Percentiles rank a stretch among this genome's conserved stretches.
Conservation (phyloP, 306 rosid species). For the Sicyos edulis region DNA sequence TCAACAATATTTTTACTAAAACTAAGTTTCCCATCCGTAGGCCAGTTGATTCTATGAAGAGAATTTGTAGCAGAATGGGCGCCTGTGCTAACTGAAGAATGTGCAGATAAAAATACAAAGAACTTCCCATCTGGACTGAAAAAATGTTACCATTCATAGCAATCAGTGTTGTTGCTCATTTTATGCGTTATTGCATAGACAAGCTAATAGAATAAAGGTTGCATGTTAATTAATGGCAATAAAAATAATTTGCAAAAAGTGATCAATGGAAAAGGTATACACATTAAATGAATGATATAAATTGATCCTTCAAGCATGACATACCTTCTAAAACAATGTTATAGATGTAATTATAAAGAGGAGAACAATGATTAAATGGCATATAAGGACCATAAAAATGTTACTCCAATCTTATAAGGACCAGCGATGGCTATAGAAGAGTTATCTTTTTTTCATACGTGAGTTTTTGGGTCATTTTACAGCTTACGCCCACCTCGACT, state of each 20-base stretch:
- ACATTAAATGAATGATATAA: background rate
- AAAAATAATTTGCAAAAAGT: background rate
- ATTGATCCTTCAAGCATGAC: conserved; percentile 1
- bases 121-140: conserved; percentile 74
- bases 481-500: no score
- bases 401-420: background rate
- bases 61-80: conserved; percentile 75
- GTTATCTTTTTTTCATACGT: no score
- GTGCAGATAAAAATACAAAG: conserved; percentile 70
- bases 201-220: background rate
- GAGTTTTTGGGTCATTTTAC: no score
- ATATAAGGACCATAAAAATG: background rate
- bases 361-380: background rate
- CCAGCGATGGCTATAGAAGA: background rate
- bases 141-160: conserved; percentile 18
- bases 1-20: conserved; percentile 45
- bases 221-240: background rate
- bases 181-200: background rate
- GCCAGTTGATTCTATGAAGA: conserved; percentile 84
- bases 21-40: conserved; percentile 35
- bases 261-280: background rate
- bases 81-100: conserved; percentile 71
- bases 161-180: conserved; percentile 10
- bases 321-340: conserved; percentile 3
- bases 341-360: background rate